Evolutionary conservation across 768 basidiomycete species (phyloP).

Genomic region (Naganishia vaughanmartiniae): DNA sequence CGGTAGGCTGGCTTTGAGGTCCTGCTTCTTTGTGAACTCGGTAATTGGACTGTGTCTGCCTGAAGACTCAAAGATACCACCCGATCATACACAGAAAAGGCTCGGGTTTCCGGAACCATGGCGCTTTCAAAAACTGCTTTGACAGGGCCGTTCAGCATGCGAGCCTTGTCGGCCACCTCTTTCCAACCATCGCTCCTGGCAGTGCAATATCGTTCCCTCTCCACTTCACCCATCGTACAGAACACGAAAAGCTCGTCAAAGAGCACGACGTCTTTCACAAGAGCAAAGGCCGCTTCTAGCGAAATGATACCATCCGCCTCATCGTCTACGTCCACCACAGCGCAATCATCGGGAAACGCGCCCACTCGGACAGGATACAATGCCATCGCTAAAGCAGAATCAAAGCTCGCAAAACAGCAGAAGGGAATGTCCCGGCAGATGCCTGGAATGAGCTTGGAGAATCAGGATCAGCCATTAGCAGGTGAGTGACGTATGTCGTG

Average conservation of each 20-base stretch:
- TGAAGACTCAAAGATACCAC: too few species aligned
- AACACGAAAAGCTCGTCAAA: not conserved
- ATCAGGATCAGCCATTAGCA: conserved; percentile 23
- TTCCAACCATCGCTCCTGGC: not conserved
- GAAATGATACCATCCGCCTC: not conserved
- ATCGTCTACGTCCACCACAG: conserved; percentile 2
- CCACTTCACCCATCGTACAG: not conserved
- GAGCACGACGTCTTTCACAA: conserved; percentile 13
- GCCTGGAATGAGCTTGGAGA: conserved; percentile 25
- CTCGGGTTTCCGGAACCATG: not conserved
- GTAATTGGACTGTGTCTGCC: too few species aligned
- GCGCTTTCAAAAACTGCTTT: not conserved
- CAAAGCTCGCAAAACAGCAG: conserved; percentile 19
- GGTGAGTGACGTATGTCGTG: conserved; percentile 4
- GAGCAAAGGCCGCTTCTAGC: not conserved
- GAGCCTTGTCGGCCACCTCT: not conserved
- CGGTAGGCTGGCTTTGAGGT: too few species aligned
- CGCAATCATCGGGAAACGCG: not conserved
- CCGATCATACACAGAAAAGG: too few species aligned
- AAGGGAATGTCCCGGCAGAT: conserved; percentile 23
- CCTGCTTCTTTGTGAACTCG: too few species aligned
- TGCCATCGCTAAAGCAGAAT: conserved; percentile 17
- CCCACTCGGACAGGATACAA: conserved; percentile 12
- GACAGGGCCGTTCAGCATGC: not conserved
- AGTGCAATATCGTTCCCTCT: conserved; percentile 3